phyloP scores from a whole-genome alignment of 1,284 basidiomycete genomes.

The Malassezia yamatoensis region DNA sequence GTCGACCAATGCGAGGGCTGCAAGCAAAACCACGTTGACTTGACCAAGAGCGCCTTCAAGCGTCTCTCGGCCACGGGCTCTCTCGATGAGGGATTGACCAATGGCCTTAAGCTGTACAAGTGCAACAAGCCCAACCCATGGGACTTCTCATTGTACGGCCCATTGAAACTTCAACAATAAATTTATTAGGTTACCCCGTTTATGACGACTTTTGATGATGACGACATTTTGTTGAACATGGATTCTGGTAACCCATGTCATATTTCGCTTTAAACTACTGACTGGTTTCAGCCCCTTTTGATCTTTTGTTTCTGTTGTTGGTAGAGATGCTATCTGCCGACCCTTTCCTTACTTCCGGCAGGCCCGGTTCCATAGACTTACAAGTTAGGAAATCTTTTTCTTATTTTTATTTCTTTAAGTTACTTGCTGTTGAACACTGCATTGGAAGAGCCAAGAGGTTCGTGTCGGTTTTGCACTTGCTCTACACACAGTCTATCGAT shows the following conservation, averaged over 20 bases:
- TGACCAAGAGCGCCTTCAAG: slow-evolving; percentile 42
- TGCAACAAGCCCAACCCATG: slow-evolving; percentile 27
- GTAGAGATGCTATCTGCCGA: too few species aligned
- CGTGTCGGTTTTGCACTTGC: too few species aligned
- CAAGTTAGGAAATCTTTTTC: too few species aligned
- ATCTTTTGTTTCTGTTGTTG: too few species aligned
- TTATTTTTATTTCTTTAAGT: too few species aligned
- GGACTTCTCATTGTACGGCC: slow-evolving; percentile 35
- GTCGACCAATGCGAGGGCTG: slow-evolving; percentile 45
- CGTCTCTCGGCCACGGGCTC: slow-evolving; percentile 27
- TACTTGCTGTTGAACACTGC: too few species aligned
- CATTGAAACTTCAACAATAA: slow-evolving; percentile 22
- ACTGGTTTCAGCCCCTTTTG: background rate
- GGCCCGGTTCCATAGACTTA: too few species aligned
- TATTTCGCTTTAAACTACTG: background rate
- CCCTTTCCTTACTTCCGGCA: too few species aligned
- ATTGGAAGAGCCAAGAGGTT: too few species aligned
- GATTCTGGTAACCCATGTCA: background rate
- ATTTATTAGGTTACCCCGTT: background rate
- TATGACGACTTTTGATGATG: background rate
- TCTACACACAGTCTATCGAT: too few species aligned
- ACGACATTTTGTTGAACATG: background rate
- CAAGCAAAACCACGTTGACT: slow-evolving; percentile 29
- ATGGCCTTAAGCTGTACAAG: slow-evolving; percentile 32
- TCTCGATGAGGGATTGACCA: slow-evolving; percentile 31